Conservation (phyloP, 1,284 basidiomycete species). For the Trichosporon sp. region DNA sequence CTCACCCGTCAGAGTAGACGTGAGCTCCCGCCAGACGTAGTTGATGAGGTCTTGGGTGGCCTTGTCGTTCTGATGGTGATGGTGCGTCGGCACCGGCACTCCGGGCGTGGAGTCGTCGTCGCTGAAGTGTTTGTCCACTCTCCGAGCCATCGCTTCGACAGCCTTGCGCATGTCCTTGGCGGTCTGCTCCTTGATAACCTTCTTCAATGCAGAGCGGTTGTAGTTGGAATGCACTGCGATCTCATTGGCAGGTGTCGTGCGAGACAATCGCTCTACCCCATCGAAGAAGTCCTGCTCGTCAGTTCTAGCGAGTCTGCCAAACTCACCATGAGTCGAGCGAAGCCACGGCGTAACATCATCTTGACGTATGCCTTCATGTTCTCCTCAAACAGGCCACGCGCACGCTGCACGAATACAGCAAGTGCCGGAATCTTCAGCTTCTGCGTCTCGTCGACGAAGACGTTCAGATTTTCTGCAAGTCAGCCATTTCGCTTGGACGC, state of each 20-base stretch:
- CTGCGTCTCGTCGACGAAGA: conserved; percentile 75
- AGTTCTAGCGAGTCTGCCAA: neutral
- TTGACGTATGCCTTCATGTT: conserved; percentile 80
- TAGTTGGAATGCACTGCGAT: conserved; percentile 71
- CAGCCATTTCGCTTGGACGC: neutral
- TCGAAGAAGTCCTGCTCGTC: conserved; percentile 79
- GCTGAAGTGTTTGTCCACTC: conserved; percentile 89
- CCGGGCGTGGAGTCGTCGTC: conserved; percentile 30
- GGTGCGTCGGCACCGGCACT: neutral
- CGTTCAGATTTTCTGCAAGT: conserved; percentile 84
- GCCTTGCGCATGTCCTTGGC: conserved; percentile 78
- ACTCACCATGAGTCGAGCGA: conserved; percentile 79
- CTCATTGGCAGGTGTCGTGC: conserved; percentile 73
- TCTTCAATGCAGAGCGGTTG: conserved; percentile 70
- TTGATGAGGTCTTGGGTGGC: conserved; percentile 62
- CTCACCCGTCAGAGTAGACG: conserved; percentile 68
- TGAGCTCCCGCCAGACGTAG: conserved; percentile 81
- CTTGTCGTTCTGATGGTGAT: conserved; percentile 10
- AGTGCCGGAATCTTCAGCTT: conserved; percentile 57
- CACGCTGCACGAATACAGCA: conserved; percentile 62
- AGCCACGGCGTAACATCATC: conserved; percentile 76
- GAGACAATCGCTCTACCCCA: conserved; percentile 76
- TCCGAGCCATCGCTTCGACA: conserved; percentile 77
- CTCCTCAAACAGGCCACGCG: conserved; percentile 79
- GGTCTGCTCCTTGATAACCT: conserved; percentile 77